Base-by-base conservation (phyloP, 331 rosid species). In the Erythrophleum ivorense region DNA sequence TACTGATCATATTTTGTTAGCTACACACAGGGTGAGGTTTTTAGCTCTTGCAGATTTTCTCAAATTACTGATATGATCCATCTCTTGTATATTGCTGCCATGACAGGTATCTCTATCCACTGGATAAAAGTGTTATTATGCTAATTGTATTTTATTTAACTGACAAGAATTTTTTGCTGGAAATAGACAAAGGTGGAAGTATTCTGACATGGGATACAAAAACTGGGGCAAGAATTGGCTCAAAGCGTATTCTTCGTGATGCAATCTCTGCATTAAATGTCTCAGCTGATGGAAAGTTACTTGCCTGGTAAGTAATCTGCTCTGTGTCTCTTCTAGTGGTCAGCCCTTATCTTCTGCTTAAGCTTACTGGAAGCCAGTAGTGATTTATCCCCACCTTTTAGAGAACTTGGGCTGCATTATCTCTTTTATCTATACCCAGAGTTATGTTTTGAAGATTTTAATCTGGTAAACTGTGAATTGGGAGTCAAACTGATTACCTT, bases 1-100 rank as follows among this genome's bases (percentile, higher is more conserved):
- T 66, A 34, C 87, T 77, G 62, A 87, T 83, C 76, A 68, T 78
- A 46, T 79, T 79, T 70, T 78, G 69, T 84, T 83, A 41, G 34
- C 62, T 79, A 72, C 65, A 75, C 82, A 60, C 91, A 96, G 99
- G 88, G 88, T 71, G 98, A 96, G 85, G 68, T 41, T 34, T 96
- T 92, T 82, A 85, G 87, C 82, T 91, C 85, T 11, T 91, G 99
- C 91, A 89, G 91, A 84, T 96, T 96, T 92, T 91, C 99, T 76
- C 86, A 78, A 84, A 75, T 52, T 76, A 81, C 54, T 71, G 92
- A 89, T 57, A 29, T 64, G 55, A 71, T 76, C 82, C 90, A 40
- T 73, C 90, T 96, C 55, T 83, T 96, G 72, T 92, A 87, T 86
- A 78, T 89, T 38, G 91, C 91, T 75, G 85, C 86, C 65, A 73